These are phyloP conservation scores for Aspergillus nidulans DNA, from an alignment of 495 filamentous ascomycete species.

Conservation along the genomic window DNA sequence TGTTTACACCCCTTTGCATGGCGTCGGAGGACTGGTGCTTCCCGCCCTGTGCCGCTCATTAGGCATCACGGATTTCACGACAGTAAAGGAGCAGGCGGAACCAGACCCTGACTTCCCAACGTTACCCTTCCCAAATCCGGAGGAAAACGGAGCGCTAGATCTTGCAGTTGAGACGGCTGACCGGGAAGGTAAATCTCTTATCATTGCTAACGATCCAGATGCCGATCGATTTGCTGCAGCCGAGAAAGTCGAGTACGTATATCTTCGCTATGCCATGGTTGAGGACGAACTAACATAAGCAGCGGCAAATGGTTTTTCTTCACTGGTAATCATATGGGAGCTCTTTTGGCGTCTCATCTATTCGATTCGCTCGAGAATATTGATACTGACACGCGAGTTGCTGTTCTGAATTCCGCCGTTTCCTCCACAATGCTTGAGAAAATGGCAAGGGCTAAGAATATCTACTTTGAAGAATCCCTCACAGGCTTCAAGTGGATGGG, in stretches of 20 bases:
- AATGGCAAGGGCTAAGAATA: conserved; percentile 53
- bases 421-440: conserved; percentile 61
- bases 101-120: conserved; percentile 69
- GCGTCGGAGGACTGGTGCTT: conserved; percentile 55
- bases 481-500: conserved; percentile 77
- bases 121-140: conserved; percentile 67
- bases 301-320: conserved; percentile 57
- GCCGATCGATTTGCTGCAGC: conserved; percentile 69
- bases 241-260: conserved; percentile 49
- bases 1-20: conserved; percentile 69
- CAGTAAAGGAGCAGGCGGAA: conserved; percentile 47
- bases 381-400: conserved; percentile 33
- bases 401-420: conserved; percentile 61
- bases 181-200: conserved; percentile 39
- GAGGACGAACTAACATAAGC: background rate
- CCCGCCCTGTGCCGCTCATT: conserved; percentile 39
- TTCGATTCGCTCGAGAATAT: conserved; percentile 40
- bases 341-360: conserved; percentile 56
- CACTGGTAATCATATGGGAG: conserved; percentile 66
- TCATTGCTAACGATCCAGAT: conserved; percentile 68
- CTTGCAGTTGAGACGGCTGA: conserved; percentile 57
- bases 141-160: conserved; percentile 66
- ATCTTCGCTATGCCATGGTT: background rate
- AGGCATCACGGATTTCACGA: conserved; percentile 39
- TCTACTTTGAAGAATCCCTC: conserved; percentile 59